Conservation (phyloP, 2,329 filamentous ascomycete genomes). For the Teratosphaeria destructans region DNA sequence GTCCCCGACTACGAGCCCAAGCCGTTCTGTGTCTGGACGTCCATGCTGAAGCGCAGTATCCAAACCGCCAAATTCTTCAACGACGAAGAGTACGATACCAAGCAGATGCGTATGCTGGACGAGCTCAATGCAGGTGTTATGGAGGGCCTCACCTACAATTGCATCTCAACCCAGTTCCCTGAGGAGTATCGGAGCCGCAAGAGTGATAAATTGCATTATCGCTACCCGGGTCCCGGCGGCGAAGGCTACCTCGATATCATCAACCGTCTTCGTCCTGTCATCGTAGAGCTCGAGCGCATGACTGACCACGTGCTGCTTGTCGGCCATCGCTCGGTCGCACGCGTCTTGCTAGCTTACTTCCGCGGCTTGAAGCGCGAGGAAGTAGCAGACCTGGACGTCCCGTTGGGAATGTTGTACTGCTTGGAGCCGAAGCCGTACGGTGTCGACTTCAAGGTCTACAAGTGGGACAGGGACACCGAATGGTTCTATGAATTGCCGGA, state of each 20-base stretch:
- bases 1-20: conserved; percentile 47
- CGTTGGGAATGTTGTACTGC: conserved; percentile 84
- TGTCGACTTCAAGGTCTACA: conserved; percentile 91
- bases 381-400: conserved; percentile 89
- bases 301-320: conserved; percentile 90
- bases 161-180: conserved; percentile 68
- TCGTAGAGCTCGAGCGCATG: conserved; percentile 93
- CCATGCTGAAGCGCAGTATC: conserved; percentile 84
- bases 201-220: conserved; percentile 85
- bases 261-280: conserved; percentile 86
- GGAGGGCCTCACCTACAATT: conserved; percentile 88
- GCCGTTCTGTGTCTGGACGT: conserved; percentile 97
- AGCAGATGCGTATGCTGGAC: conserved; percentile 63
- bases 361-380: conserved; percentile 83
- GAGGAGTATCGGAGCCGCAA: conserved; percentile 74
- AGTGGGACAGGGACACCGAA: conserved; percentile 65
- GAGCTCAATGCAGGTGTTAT: conserved; percentile 89
- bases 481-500: conserved; percentile 82
- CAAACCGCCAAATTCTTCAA: conserved; percentile 86
- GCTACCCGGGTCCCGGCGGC: conserved; percentile 89
- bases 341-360: conserved; percentile 92
- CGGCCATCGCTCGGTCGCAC: conserved; percentile 81
- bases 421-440: conserved; percentile 97
- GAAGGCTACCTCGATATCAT: conserved; percentile 97
- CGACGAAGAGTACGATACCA: conserved; percentile 91